These are phyloP conservation scores for Begonia fuchsioides DNA, from an alignment of 306 rosid species.

Conservation along the genomic window DNA sequence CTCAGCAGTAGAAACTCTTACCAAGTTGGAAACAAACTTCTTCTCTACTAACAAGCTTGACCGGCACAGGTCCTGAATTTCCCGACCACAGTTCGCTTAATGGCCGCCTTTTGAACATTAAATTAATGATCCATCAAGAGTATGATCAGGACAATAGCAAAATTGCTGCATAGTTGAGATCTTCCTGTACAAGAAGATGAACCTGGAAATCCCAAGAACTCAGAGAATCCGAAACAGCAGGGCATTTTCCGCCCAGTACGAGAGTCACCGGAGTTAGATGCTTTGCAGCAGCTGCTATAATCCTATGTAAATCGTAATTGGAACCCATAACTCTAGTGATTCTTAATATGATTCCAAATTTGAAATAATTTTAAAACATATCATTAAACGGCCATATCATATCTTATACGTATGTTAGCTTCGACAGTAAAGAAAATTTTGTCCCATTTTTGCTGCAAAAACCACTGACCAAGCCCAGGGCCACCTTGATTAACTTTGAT, in stretches of 20 bases:
- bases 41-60: conserved; percentile 58
- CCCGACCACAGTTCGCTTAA: conserved; percentile 32
- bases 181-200: neutral
- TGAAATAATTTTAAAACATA: too few species aligned
- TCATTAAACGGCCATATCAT: too few species aligned
- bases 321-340: too few species aligned
- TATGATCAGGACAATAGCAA: neutral
- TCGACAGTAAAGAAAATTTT: conserved; percentile 69
- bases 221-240: neutral
- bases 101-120: conserved; percentile 23
- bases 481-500: conserved; percentile 53
- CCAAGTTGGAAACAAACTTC: conserved; percentile 32
- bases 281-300: conserved; percentile 51
- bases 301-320: too few species aligned
- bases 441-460: conserved; percentile 43
- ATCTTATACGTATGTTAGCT: too few species aligned
- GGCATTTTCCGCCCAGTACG: conserved; percentile 50
- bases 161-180: too few species aligned
- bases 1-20: conserved; percentile 8
- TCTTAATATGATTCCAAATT: too few species aligned
- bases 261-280: conserved; percentile 56
- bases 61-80: conserved; percentile 69
- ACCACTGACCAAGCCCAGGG: conserved; percentile 23
- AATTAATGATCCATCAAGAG: neutral
- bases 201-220: neutral